Evolutionary conservation across 306 rosid species (phyloP), one percentile per base, ranked within the genome.

Genomic region (Malus fusca): DNA sequence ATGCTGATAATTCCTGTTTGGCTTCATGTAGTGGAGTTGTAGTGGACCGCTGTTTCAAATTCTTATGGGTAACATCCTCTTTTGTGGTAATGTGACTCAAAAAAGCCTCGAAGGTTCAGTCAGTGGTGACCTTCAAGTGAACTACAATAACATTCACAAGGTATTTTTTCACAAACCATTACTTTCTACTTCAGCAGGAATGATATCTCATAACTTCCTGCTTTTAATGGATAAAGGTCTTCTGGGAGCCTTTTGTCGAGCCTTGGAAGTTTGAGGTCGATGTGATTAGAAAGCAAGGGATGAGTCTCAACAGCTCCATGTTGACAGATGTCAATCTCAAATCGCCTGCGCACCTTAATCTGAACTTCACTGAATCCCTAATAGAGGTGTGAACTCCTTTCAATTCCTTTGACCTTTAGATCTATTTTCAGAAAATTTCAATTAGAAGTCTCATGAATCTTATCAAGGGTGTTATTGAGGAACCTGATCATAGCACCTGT

Each of bases 231-330:
- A 77, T 84, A 82, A 73, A 95, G 98, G 98, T 90, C 66, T 82
- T 84, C 44, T 95, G 97, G 98, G 98, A 95, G 86, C 95, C 97
- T 53, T 92, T 92, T 81, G 71, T 95, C 30, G 98, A 92, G 84
- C 96, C 98, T 84, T 95, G 98, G 98, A 83, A 86, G 79, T 90
- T 92, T 78, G 87, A 81, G 51, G 81, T 90, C 53, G 80, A 80
- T 74, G 68, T 92, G 61, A 78, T 82, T 46, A 80, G 92, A 81
- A 87, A 88, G 75, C 87, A 87, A 79, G 95, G 92, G 81, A 86
- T 77, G 79, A 79, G 82, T 83, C 82, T 88, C 66, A 90, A 84
- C 79, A 84, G 88, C 87, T 85, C 95, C 37, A 53, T 82, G 44
- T 67, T 83, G 77, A 95, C 95, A n/a, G 92, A 89, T 67, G 78